A percentile compares a stretch with the other conserved stretches of the same genome.
These are phyloP conservation scores for Trypanosoma brucei DNA, from an alignment of 208 protist species.

Conservation along the genomic window DNA sequence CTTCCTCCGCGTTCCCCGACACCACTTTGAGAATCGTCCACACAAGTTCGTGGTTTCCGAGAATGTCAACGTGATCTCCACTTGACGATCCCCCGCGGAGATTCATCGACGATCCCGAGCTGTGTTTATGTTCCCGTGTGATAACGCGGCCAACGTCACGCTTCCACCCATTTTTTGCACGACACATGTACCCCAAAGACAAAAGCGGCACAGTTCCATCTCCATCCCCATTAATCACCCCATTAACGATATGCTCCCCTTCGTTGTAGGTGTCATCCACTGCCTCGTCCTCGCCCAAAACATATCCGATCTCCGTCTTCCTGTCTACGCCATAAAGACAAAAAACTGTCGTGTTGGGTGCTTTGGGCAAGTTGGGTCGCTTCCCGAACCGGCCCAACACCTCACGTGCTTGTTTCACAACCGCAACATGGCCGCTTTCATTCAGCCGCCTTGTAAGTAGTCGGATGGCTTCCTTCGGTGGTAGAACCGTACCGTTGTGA, in stretches of 20 bases:
- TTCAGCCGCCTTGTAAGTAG: conserved; percentile 30
- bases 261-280: conserved; percentile 22
- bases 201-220: conserved; percentile 90
- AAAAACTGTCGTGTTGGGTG: conserved; percentile 76
- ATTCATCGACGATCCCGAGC: conserved; percentile 22
- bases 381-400: conserved; percentile 29
- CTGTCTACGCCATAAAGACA: conserved; percentile 90
- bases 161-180: conserved; percentile 80
- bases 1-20: conserved; percentile 48
- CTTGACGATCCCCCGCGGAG: conserved; percentile 57
- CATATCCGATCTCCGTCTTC: conserved; percentile 78
- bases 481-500: conserved; percentile 50
- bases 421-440: conserved; percentile 49
- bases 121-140: conserved; percentile 77
- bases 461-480: conserved; percentile 14
- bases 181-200: conserved; percentile 89
- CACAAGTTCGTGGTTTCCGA: conserved; percentile 81
- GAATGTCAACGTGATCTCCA: conserved; percentile 87
- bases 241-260: conserved; percentile 31
- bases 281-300: conserved; percentile 12
- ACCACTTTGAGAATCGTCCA: conserved; percentile 74
- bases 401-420: conserved; percentile 26
- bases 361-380: conserved; percentile 68
- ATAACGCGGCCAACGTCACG: conserved; percentile 75
- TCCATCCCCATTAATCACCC: conserved; percentile 69